These are phyloP conservation scores for Dioscorea cayenensis DNA, from an alignment of 116 monocot species.

Conservation along the genomic window DNA sequence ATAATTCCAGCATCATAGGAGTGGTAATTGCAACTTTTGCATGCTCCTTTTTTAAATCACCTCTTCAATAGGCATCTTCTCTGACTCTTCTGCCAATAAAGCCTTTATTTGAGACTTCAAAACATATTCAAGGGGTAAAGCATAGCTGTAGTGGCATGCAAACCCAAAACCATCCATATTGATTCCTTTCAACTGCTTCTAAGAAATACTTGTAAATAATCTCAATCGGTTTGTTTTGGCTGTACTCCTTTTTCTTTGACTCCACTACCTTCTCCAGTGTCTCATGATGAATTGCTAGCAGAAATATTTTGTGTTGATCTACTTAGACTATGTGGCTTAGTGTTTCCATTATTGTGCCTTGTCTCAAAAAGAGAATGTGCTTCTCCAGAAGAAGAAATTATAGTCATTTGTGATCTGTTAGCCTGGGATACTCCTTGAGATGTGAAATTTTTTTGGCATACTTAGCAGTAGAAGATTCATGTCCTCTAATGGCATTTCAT, in stretches of 20 bases:
- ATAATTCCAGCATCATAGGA: constrained; percentile 80
- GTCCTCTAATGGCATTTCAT: no score
- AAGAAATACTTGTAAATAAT: constrained; percentile 94
- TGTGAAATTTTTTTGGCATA: no score
- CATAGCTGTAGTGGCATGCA: constrained; percentile 98
- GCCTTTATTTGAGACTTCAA: constrained; percentile 99
- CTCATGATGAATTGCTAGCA: constrained; percentile 41
- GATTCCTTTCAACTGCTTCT: constrained; percentile 95
- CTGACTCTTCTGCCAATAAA: constrained; percentile 81
- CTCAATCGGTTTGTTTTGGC: constrained; percentile 91
- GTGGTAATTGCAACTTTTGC: constrained; percentile 57
- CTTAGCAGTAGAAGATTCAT: no score
- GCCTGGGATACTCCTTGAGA: no score
- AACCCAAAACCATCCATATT: constrained; percentile 99
- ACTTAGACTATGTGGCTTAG: no score
- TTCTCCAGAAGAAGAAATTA: no score
- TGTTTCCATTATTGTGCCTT: no score
- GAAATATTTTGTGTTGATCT: no score
- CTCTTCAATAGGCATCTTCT: constrained; percentile 84
- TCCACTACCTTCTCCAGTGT: constrained; percentile 87
- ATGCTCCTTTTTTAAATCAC: constrained; percentile 97
- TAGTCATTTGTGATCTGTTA: no score
- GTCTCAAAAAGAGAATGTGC: no score
- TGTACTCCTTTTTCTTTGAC: constrained; percentile 74
- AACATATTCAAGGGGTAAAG: constrained; percentile 90